A percentile compares a stretch with the other conserved stretches of the same genome.
phyloP scores from a whole-genome alignment of 2,329 filamentous ascomycete species.

The Aspergillus tamarii region DNA sequence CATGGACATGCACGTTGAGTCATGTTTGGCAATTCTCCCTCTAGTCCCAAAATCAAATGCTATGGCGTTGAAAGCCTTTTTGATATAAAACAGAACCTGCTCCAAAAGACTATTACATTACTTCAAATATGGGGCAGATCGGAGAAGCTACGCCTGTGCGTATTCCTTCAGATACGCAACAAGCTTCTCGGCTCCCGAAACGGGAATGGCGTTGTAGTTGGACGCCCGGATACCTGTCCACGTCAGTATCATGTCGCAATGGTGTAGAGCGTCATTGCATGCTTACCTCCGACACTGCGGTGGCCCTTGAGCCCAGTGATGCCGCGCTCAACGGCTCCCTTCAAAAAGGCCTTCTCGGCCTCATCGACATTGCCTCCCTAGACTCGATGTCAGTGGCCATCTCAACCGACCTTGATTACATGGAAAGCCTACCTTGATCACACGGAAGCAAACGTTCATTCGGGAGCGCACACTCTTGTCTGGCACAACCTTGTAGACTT shows the following conservation, averaged over 20 bases:
- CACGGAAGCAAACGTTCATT: conserved; percentile 95
- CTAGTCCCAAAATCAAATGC: not conserved
- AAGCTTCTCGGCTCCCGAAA: conserved; percentile 48
- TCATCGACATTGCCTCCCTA: conserved; percentile 65
- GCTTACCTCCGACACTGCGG: conserved; percentile 72
- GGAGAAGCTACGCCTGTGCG: not conserved
- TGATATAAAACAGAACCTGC: not conserved
- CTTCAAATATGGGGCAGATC: not conserved
- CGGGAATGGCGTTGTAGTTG: conserved; percentile 84
- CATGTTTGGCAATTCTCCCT: not conserved
- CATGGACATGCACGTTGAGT: not conserved
- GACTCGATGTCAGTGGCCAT: conserved; percentile 8
- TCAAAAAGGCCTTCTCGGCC: conserved; percentile 76
- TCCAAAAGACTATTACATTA: not conserved
- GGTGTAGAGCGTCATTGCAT: not conserved
- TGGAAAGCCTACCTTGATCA: conserved; percentile 51
- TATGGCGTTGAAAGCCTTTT: not conserved
- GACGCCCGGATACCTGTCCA: conserved; percentile 68
- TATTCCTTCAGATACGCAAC: conserved; percentile 54
- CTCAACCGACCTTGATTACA: not conserved
- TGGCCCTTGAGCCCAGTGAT: conserved; percentile 87
- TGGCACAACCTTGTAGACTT: conserved; percentile 78
- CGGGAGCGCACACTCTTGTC: conserved; percentile 75
- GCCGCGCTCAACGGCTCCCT: conserved; percentile 67
- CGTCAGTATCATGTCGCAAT: not conserved